Conservation (phyloP, 768 basidiomycete genomes). For the Hebeloma cylindrosporum region DNA sequence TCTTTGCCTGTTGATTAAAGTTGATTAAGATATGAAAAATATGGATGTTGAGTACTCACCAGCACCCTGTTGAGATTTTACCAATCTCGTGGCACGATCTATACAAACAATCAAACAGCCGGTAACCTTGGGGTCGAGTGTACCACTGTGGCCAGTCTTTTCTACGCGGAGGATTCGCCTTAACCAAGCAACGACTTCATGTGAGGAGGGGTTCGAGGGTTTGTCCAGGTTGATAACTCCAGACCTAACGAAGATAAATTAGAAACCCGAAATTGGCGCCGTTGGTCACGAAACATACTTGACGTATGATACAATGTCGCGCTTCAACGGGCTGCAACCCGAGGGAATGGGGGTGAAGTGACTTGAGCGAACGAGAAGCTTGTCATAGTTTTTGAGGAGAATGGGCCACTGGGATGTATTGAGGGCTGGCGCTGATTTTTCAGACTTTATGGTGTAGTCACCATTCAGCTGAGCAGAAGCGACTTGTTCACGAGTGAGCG, state of each 20-base stretch:
- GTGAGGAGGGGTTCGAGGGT: constrained; percentile 97
- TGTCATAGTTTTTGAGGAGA: constrained; percentile 98
- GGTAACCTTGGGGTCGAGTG: constrained; percentile 98
- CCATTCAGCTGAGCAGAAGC: constrained; percentile 72
- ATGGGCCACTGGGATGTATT: constrained; percentile 98
- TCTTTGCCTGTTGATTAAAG: constrained; percentile 74
- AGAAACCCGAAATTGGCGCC: neutral
- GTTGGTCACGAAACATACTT: constrained; percentile 51
- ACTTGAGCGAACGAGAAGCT: constrained; percentile 87
- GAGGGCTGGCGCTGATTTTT: constrained; percentile 67
- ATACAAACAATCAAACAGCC: constrained; percentile 99
- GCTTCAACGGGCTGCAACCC: constrained; percentile 92
- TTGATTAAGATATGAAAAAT: neutral
- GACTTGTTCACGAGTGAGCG: constrained; percentile 65
- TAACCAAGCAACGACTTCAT: constrained; percentile 99
- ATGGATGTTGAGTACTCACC: constrained; percentile 45
- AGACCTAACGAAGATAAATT: constrained; percentile 54
- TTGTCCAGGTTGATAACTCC: constrained; percentile 99
- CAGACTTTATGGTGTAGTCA: constrained; percentile 82
- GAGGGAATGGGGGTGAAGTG: constrained; percentile 98
- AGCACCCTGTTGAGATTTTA: constrained; percentile 98
- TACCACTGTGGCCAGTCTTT: constrained; percentile 99
- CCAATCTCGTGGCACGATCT: constrained; percentile 95
- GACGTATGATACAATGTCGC: constrained; percentile 89
- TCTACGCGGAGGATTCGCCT: constrained; percentile 95